A percentile compares a stretch with the other conserved stretches of the same genome.
Evolutionary conservation across 495 filamentous ascomycete genomes (phyloP).

Genomic region (Niebla homalea): DNA sequence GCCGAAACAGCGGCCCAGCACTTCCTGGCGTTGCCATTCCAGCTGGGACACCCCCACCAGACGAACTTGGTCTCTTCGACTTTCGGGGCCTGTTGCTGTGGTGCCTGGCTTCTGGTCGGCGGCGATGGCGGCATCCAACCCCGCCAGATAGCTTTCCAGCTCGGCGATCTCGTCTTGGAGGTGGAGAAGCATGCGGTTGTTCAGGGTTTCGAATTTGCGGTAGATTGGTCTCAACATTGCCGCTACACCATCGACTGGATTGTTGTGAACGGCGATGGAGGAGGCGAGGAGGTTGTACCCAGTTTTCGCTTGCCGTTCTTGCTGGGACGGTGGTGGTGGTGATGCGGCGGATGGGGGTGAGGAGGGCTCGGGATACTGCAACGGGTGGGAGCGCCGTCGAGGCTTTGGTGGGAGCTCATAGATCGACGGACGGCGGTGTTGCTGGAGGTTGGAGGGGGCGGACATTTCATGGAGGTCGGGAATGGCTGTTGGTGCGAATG

Average conservation of each 20-base stretch:
- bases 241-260: constrained; percentile 8
- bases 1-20: constrained; percentile 54
- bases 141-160: constrained; percentile 60
- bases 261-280: constrained; percentile 35
- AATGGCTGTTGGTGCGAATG: too few relatives aligned
- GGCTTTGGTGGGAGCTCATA: neutral
- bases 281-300: constrained; percentile 58
- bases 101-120: constrained; percentile 27
- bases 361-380: neutral
- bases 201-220: constrained; percentile 70
- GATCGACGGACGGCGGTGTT: neutral
- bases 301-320: constrained; percentile 23
- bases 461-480: too few relatives aligned
- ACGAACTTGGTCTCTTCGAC: constrained; percentile 20
- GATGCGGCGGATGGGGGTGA: neutral
- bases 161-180: constrained; percentile 79
- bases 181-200: constrained; percentile 73
- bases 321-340: too few relatives aligned
- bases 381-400: neutral
- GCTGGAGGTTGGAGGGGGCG: neutral
- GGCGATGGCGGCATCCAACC: constrained; percentile 46
- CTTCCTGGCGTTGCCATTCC: constrained; percentile 55
- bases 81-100: neutral
- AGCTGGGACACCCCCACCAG: constrained; percentile 55
- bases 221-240: constrained; percentile 57